A percentile compares a stretch with the other conserved stretches of the same genome.
Evolutionary conservation across 176 grass and related monocot species (phyloP).

Genomic region (Aegilops sharonensis): DNA sequence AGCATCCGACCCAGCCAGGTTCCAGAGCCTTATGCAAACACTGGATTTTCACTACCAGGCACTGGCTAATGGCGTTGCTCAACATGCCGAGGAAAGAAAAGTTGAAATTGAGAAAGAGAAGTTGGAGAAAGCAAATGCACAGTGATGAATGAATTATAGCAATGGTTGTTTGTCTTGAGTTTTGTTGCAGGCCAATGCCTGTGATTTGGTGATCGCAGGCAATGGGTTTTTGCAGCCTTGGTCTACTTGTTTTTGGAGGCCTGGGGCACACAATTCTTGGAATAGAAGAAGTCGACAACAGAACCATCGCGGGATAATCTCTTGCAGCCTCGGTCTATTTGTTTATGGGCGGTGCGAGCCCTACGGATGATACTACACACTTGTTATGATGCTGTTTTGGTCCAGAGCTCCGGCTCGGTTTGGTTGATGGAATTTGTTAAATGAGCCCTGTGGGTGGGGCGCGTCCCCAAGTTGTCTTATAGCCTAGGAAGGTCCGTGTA

Average conservation of each 20-base stretch:
- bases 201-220: conserved; percentile 24
- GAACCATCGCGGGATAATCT: neutral
- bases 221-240: conserved; percentile 29
- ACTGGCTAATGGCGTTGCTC: conserved; percentile 61
- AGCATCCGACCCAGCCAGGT: conserved; percentile 57
- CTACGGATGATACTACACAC: conserved; percentile 9
- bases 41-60: conserved; percentile 68
- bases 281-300: neutral
- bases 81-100: conserved; percentile 70
- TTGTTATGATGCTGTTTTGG: conserved; percentile 16
- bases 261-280: conserved; percentile 29
- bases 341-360: neutral
- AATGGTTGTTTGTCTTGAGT: conserved; percentile 27
- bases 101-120: conserved; percentile 87
- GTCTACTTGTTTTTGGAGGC: conserved; percentile 30
- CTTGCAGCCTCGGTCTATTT: conserved; percentile 11
- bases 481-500: conserved; percentile 27
- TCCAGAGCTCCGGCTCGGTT: neutral
- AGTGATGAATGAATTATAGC: conserved; percentile 23
- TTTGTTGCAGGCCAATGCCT: conserved; percentile 31
- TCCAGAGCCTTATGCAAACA: conserved; percentile 74
- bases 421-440: conserved; percentile 8
- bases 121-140: conserved; percentile 47
- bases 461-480: neutral
- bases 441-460: conserved; percentile 1